Percentiles rank a stretch among this genome's conserved stretches.
phyloP scores from a whole-genome alignment of 257 asterid species.

The Penstemon eatonii region DNA sequence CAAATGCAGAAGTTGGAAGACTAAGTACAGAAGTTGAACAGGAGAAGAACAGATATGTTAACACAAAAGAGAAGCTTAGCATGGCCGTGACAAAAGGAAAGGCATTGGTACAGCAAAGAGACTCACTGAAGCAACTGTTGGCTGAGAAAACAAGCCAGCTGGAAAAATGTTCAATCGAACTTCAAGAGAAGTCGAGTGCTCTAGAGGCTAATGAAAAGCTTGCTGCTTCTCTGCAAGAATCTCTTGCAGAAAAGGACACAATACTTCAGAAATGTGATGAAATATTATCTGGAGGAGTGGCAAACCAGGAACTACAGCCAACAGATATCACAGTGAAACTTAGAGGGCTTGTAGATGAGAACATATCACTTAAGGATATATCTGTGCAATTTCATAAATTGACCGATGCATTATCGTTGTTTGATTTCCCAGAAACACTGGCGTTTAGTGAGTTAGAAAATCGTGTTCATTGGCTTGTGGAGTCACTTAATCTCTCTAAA shows the following conservation, averaged over 20 bases:
- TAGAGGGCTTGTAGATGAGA: constrained; percentile 66
- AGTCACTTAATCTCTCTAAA: constrained; percentile 51
- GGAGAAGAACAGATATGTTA: constrained; percentile 69
- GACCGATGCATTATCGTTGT: constrained; percentile 38
- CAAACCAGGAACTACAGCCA: constrained; percentile 45
- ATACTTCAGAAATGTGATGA: constrained; percentile 68
- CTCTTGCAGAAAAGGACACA: constrained; percentile 60
- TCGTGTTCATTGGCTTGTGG: constrained; percentile 61
- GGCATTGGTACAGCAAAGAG: constrained; percentile 95
- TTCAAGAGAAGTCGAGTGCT: constrained; percentile 75
- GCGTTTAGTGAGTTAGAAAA: constrained; percentile 49
- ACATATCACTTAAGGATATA: constrained; percentile 50
- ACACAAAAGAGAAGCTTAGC: constrained; percentile 92
- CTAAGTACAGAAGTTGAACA: constrained; percentile 73
- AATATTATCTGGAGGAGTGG: constrained; percentile 51
- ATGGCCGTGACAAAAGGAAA: constrained; percentile 98
- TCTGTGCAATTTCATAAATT: constrained; percentile 54
- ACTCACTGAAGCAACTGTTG: constrained; percentile 72
- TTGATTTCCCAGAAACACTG: constrained; percentile 70
- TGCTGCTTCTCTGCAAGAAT: constrained; percentile 61
- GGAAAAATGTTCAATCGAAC: constrained; percentile 53
- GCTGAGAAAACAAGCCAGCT: constrained; percentile 76
- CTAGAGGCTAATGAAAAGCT: constrained; percentile 57
- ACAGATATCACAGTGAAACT: constrained; percentile 57
- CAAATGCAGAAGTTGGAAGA: constrained; percentile 58